Conservation (phyloP, 208 protist genomes). For the Crithidia bombi region DNA sequence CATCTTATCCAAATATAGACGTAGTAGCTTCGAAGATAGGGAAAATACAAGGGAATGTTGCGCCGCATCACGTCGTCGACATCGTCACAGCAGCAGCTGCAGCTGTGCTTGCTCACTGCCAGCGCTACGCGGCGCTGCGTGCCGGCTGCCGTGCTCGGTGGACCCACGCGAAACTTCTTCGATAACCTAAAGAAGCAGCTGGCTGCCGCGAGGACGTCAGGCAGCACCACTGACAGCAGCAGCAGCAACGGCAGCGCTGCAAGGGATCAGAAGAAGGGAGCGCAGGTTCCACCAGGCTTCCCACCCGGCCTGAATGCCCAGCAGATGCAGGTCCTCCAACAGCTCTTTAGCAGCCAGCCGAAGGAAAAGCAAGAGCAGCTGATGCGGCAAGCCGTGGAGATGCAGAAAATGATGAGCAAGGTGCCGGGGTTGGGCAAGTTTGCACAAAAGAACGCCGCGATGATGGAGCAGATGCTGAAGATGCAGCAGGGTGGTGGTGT, state of each 20-base stretch:
- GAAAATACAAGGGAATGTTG: slow-evolving; percentile 11
- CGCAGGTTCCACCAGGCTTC: slow-evolving; percentile 29
- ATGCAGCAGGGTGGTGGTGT: slow-evolving; percentile 15
- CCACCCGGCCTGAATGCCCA: slow-evolving; percentile 62
- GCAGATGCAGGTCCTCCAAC: slow-evolving; percentile 72
- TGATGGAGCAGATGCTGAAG: slow-evolving; percentile 81
- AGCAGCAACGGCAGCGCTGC: slow-evolving; percentile 3
- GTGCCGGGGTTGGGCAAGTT: slow-evolving; percentile 75
- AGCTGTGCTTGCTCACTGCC: slow-evolving; percentile 20
- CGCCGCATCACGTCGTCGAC: slow-evolving; percentile 17
- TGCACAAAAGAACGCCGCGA: slow-evolving; percentile 61
- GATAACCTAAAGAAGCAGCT: slow-evolving; percentile 28
- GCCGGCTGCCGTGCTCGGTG: slow-evolving; percentile 4
- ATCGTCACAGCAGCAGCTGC: slow-evolving; percentile 21
- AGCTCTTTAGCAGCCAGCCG: slow-evolving; percentile 74
- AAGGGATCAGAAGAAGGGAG: neutral
- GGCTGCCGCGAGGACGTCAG: neutral
- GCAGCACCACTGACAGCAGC: slow-evolving; percentile 8
- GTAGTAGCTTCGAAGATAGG: neutral
- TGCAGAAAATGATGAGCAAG: slow-evolving; percentile 84
- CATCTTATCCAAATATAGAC: too few relatives aligned
- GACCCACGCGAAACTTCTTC: slow-evolving; percentile 21
- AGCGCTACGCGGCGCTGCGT: slow-evolving; percentile 2
- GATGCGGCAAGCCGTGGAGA: slow-evolving; percentile 81
- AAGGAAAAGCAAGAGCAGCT: slow-evolving; percentile 85